Conservation (phyloP, 2,329 filamentous ascomycete genomes). For the Knoxdaviesia capensis region DNA sequence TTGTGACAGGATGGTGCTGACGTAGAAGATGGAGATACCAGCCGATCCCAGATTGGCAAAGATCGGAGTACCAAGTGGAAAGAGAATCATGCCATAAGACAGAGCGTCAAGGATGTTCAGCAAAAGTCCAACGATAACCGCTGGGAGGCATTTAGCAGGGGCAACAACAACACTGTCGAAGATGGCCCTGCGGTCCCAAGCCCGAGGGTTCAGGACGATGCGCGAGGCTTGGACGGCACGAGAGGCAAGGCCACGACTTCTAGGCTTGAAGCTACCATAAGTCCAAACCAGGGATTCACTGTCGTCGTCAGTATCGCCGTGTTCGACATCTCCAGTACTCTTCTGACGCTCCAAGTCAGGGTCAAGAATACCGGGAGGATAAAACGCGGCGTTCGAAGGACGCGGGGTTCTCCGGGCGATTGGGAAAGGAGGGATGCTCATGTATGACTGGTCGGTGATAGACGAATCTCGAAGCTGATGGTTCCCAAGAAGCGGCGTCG, state of each 20-base stretch:
- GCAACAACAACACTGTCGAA: conserved; percentile 43
- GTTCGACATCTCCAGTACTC: too few species aligned
- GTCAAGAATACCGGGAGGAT: too few species aligned
- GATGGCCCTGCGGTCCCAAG: conserved; percentile 49
- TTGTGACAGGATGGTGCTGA: conserved; percentile 90
- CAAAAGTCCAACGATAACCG: conserved; percentile 71
- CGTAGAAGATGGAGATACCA: conserved; percentile 96
- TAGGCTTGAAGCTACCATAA: not conserved
- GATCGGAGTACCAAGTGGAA: conserved; percentile 70
- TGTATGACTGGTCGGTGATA: too few species aligned
- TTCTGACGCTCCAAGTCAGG: too few species aligned
- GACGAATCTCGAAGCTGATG: too few species aligned
- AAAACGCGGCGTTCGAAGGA: too few species aligned
- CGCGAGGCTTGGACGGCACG: not conserved
- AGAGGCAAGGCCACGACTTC: not conserved
- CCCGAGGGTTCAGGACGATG: conserved; percentile 37
- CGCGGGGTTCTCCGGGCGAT: too few species aligned
- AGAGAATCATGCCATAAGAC: conserved; percentile 81
- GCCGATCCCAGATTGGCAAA: conserved; percentile 78
- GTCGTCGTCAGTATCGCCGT: too few species aligned
- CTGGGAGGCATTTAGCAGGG: conserved; percentile 55
- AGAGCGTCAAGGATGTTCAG: conserved; percentile 88
- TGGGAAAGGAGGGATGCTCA: too few species aligned
- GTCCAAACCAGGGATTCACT: too few species aligned
- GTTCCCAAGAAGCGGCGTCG: too few species aligned